A percentile compares a stretch with the other conserved stretches of the same genome.
Conservation (phyloP, 225 moss, liverwort and hornwort genomes). For the Pseudisothecium myosuroides region DNA sequence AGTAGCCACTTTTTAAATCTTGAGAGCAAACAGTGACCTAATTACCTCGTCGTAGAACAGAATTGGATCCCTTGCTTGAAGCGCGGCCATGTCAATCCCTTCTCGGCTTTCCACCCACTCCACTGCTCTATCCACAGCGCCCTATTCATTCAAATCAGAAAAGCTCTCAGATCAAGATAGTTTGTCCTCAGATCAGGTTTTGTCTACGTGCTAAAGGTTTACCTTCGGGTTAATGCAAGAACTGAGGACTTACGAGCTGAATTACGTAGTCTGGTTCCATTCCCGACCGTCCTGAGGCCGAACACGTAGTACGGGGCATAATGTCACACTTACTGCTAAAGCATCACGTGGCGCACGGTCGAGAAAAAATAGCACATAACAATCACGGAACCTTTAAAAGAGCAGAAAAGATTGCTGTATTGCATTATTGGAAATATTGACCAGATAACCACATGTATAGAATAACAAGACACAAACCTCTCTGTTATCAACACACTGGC, state of each 20-base stretch:
- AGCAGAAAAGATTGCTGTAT: neutral
- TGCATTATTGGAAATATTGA: neutral
- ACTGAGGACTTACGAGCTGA: neutral
- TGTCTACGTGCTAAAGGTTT: neutral
- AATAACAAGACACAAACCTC: slow-evolving; percentile 8
- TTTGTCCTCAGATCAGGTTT: neutral
- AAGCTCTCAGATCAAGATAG: neutral
- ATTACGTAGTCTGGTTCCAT: neutral
- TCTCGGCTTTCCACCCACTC: slow-evolving; percentile 65
- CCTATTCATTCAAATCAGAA: neutral
- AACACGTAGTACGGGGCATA: neutral
- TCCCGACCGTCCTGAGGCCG: neutral
- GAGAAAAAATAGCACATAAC: neutral
- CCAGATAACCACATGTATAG: neutral
- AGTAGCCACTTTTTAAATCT: neutral
- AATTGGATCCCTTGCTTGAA: slow-evolving; percentile 78
- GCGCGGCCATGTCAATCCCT: slow-evolving; percentile 43
- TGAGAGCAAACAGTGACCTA: neutral
- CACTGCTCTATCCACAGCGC: neutral
- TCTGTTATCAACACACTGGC: slow-evolving; percentile 17
- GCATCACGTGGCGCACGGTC: neutral
- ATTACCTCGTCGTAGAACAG: slow-evolving; percentile 75
- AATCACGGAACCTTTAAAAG: neutral
- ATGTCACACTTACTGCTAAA: neutral
- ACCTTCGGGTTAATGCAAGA: neutral